Base-by-base conservation (phyloP, 129 eudicot genomes). In the Oenanthe sinensis region DNA sequence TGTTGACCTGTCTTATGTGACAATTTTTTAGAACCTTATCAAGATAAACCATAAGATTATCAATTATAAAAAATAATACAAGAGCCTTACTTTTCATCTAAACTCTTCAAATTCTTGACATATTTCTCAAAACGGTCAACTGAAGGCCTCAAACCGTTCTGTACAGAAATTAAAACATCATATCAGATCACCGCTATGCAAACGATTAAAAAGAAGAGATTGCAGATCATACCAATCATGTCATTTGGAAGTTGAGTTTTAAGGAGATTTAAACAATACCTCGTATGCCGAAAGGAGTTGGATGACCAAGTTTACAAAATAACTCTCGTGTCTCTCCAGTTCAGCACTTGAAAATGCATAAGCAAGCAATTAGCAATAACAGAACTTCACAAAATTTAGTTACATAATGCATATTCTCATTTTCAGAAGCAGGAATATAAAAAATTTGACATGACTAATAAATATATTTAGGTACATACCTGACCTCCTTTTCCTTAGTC, bases 101-200 rank as follows among this genome's bases (percentile, higher is more conserved):
- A 82, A 79, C 88, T 84, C 85, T 87, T 91, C 86, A 95, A 85
- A 82, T 92, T 95, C 83, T 87, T 84, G 77, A 90, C 97, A 85
- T 79, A 95, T 80, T 86, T 90, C 75, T 70, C 87, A 72, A 95
- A 90, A 76, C 89, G 94, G 48, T 85, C 92, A 85, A 95, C 89
- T 24, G 91, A 79, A 60, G 97, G 97, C 82, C 75, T 88, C 88
- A 95, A 83, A 79, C 83, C 96, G 73, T 87, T 89, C 96, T 95
- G 97, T 71, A 45, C 43, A 47, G 40, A 50, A 47, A 30, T 1
- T 70, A 20, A n/a, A 48, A 79, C 6, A 15, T 33, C 39, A 9
- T 48, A 47, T 39, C 36, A 7, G 15, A 19, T 45, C 8, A 60
- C 68, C 9, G 68, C 33, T 45, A 37, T 26, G 4, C 65, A 65